Evolutionary conservation across 371 early-diverging fungal species (phyloP).

Genomic region (Mortierella sp.): DNA sequence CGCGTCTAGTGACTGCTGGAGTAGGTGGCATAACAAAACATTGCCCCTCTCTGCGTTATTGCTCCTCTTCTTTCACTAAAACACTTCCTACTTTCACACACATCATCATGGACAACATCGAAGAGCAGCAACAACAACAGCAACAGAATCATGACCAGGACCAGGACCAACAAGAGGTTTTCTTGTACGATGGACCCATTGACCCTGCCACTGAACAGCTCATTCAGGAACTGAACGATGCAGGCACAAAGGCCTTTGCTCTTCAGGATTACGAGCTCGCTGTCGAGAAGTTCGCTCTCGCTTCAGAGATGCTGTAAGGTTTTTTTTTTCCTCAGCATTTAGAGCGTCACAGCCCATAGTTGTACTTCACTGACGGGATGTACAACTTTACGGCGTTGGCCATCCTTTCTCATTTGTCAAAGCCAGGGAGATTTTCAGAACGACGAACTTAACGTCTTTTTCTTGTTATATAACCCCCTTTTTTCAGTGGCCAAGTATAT

Average conservation of each 20-base stretch:
- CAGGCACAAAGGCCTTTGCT: conserved; percentile 72
- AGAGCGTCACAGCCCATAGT: too few relatives aligned
- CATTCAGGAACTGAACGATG: conserved; percentile 63
- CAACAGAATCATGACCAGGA: conserved; percentile 17
- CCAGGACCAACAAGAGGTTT: conserved; percentile 8
- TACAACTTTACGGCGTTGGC: too few relatives aligned
- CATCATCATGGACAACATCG: conserved; percentile 4
- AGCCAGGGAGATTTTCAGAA: too few relatives aligned
- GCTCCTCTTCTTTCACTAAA: conserved; percentile 1
- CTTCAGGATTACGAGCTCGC: conserved; percentile 70
- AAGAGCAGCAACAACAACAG: conserved; percentile 10
- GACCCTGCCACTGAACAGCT: conserved; percentile 41
- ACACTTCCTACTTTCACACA: not conserved
- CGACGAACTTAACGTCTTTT: not conserved
- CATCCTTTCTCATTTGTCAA: too few relatives aligned
- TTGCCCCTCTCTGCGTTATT: not conserved
- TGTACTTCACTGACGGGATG: too few relatives aligned
- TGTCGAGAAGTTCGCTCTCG: conserved; percentile 72
- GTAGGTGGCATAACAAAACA: not conserved
- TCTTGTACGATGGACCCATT: conserved; percentile 42
- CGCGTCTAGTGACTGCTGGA: conserved; percentile 35
- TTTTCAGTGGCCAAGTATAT: conserved; percentile 69
- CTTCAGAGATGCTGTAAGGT: conserved; percentile 74
- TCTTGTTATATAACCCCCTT: not conserved
- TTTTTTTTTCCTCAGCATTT: not conserved